Conservation (phyloP, 768 basidiomycete genomes). For the Amanita molliuscula region DNA sequence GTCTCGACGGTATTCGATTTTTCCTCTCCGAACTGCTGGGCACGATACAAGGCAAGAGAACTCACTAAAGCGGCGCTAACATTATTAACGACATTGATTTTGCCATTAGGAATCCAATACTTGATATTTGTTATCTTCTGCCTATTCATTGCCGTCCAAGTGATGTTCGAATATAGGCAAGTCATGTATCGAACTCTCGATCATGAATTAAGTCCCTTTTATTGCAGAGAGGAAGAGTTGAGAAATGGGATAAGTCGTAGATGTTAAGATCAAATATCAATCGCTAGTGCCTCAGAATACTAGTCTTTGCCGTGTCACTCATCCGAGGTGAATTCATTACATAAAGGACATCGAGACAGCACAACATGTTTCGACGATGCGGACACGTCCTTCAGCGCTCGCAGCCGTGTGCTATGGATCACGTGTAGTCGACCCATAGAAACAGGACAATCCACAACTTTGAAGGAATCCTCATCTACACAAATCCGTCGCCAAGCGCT, state of each 20-base stretch:
- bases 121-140: conserved; percentile 45
- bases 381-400: too few species aligned
- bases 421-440: too few species aligned
- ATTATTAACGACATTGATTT: conserved; percentile 4
- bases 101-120: conserved; percentile 50
- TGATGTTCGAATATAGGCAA: conserved; percentile 95
- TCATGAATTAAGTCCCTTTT: neutral
- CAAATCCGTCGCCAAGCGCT: too few species aligned
- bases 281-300: neutral
- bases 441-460: too few species aligned
- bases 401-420: too few species aligned
- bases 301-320: too few species aligned
- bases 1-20: conserved; percentile 66
- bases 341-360: too few species aligned
- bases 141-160: conserved; percentile 74
- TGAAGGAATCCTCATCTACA: too few species aligned
- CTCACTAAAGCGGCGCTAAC: neutral
- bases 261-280: neutral
- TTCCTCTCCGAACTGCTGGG: conserved; percentile 54
- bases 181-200: conserved; percentile 14
- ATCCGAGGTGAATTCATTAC: too few species aligned
- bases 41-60: conserved; percentile 48
- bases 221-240: conserved; percentile 3
- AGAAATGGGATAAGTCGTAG: conserved; percentile 6
- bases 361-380: too few species aligned